Evolutionary conservation across 441 rosid genomes (phyloP), one percentile per base, ranked within the genome.

Genomic region (Geranium incanum): DNA sequence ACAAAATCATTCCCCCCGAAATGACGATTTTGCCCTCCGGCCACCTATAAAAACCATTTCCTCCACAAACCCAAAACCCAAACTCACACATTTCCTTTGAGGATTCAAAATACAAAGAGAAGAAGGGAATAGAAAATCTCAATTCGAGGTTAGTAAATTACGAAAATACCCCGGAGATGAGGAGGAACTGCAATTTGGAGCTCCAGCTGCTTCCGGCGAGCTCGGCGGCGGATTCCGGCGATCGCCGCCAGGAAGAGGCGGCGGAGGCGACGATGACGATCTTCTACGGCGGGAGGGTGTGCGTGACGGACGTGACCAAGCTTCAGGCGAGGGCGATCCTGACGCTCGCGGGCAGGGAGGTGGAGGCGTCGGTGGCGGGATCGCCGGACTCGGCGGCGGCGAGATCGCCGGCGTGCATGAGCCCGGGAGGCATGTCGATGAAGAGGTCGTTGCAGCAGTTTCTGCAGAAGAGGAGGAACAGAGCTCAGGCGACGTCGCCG

Each of bases 401-500:
- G 57, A 11, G 15, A 21, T 21, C 21, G 18, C 59, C 59, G 59
- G 5, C 19, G 2, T 55, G 19, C 62, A 13, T 1, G 19, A 3
- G 19, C 1, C 5, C 19, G 1, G 62, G 19, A n/a, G 62, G 62
- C 62, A 16, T 16, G 62, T 55, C 62, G 62, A 55, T 55, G 62
- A 55, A 55, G 62, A 15, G 21, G 7, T 55, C 62, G 62, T 13
- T 55, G 1, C 18, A 55, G 21, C 21, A 55, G 21, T 55, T 55
- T 55, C 62, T 55, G 62, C 21, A 55, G 62, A 55, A 55, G 62
- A 55, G 21, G 7, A 55, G 62, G 62, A 55, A 55, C 62, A 15
- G 21, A 16, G 62, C 16, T 13, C 62, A n/a, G n/a, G 62, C 21
- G 3, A n/a, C 62, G 59, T 8, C 55, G 57, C 57, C 57, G 57